These are phyloP conservation scores for Micractinium conductrix DNA, from an alignment of 139 green algal genomes.

Conservation along the genomic window DNA sequence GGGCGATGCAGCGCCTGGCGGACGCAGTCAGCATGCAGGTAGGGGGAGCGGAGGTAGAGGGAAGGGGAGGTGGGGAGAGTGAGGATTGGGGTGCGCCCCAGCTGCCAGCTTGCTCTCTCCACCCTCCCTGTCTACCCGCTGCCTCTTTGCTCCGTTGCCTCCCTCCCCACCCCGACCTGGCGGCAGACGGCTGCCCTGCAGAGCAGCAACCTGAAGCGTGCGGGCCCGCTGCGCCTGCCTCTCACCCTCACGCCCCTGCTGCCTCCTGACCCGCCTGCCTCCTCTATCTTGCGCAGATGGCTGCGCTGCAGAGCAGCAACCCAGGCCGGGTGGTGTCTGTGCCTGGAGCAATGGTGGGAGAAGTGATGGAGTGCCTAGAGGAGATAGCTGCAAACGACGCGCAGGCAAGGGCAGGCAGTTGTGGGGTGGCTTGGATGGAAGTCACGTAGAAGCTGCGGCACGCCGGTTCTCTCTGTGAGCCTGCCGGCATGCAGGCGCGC, in stretches of 20 bases:
- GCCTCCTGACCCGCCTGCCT: background rate
- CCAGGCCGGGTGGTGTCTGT: constrained; percentile 28
- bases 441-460: background rate
- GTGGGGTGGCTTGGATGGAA: background rate
- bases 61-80: background rate
- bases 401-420: background rate
- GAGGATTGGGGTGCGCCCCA: too few relatives aligned
- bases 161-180: too few relatives aligned
- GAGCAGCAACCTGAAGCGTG: too few relatives aligned
- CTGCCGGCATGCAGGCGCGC: too few relatives aligned
- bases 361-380: constrained; percentile 31
- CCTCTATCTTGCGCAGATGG: constrained; percentile 21
- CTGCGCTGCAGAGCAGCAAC: constrained; percentile 23
- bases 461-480: background rate
- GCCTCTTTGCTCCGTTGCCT: too few relatives aligned
- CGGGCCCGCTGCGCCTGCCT: background rate
- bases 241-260: background rate
- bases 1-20: constrained; percentile 23
- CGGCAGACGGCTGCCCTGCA: too few relatives aligned
- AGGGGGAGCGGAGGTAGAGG: too few relatives aligned
- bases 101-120: too few relatives aligned
- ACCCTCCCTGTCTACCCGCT: background rate
- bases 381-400: constrained; percentile 10
- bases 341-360: constrained; percentile 14
- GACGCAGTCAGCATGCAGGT: constrained; percentile 11